Evolutionary conservation across 345 rosid genomes (phyloP), one percentile per base, ranked within the genome.

Genomic region (Eucalyptus virginea): DNA sequence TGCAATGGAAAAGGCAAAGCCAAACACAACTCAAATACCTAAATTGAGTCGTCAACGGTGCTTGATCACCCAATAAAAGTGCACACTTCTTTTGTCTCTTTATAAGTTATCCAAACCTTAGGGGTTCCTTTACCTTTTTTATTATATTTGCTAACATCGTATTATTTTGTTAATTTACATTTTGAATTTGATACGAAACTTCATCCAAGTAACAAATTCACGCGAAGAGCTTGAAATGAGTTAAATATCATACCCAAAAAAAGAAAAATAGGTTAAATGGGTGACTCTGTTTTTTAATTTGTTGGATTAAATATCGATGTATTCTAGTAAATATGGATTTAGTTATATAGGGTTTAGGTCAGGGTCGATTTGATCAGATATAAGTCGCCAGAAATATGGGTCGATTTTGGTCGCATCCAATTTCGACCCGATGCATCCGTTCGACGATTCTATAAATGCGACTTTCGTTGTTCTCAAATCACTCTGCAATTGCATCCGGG

Each of bases 41-140:
- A 52, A 52, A 52, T 2, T 0, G 24, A 52, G 62, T 9, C 6
- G 62, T 8, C 0, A 10, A 23, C 0, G 2, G 30, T 24, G 62
- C 6, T 56, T 24, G 62, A 56, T 56, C 62, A 3, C 30, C 28
- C 3, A 24, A 56, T 56, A 56, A 24, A 56, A 56, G 28, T 56
- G 62, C 62, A 56, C 2, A 24, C 13, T 56, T 23, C 10, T 56
- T 56, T 24, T 4, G 28, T 56, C 62, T 56, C 62, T 56, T 9
- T 23, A 56, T 4, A 56, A 56, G 0, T 9, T 56, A 1, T 56
- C 13, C 62, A 9, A 56, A 1, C 62, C 1, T 56, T 56, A 56
- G 13, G 62, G 28, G 9, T 56, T 24, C 30, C 23, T 54, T 56
- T 23, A 56, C 62, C 3, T 9, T 0, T 56, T 56, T 24, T 56